Percentiles rank a stretch among this genome's conserved stretches.
phyloP scores from a whole-genome alignment of 1,139 yeast genomes.

The Oligophagozyma castellii region DNA sequence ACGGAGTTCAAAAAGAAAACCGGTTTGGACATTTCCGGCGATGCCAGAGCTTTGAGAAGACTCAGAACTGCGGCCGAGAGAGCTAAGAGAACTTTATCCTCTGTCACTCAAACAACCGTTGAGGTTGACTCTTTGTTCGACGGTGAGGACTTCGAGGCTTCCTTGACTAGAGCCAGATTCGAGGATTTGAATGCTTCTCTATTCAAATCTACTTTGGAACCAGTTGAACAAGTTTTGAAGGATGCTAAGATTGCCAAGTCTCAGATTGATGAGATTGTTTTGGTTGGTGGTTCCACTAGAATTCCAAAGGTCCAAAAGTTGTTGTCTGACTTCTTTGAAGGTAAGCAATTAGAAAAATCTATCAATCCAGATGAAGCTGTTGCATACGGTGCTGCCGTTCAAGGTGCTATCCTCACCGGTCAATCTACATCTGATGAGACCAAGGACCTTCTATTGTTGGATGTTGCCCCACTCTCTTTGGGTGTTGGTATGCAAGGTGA shows the following conservation, averaged over 20 bases:
- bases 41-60: constrained; percentile 96
- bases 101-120: constrained; percentile 91
- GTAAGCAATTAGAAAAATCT: constrained; percentile 91
- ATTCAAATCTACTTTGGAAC: constrained; percentile 92
- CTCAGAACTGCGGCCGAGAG: constrained; percentile 98
- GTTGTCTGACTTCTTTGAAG: constrained; percentile 95
- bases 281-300: constrained; percentile 99
- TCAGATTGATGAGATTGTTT: constrained; percentile 86
- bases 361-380: constrained; percentile 99
- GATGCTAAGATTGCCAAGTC: constrained; percentile 89
- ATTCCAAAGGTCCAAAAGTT: constrained; percentile 98
- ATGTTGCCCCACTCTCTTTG: constrained; percentile 95
- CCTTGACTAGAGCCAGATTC: constrained; percentile 98
- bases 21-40: constrained; percentile 79
- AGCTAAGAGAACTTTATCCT: constrained; percentile 97
- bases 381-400: constrained; percentile 96
- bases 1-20: constrained; percentile 95
- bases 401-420: constrained; percentile 98
- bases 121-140: constrained; percentile 95
- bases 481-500: constrained; percentile 99
- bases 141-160: constrained; percentile 93
- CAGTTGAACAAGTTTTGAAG: constrained; percentile 95
- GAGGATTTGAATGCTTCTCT: constrained; percentile 94
- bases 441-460: constrained; percentile 92
- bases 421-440: constrained; percentile 95